Conservation (phyloP, 2,329 filamentous ascomycete genomes). For the Trichoderma brevicompactum region DNA sequence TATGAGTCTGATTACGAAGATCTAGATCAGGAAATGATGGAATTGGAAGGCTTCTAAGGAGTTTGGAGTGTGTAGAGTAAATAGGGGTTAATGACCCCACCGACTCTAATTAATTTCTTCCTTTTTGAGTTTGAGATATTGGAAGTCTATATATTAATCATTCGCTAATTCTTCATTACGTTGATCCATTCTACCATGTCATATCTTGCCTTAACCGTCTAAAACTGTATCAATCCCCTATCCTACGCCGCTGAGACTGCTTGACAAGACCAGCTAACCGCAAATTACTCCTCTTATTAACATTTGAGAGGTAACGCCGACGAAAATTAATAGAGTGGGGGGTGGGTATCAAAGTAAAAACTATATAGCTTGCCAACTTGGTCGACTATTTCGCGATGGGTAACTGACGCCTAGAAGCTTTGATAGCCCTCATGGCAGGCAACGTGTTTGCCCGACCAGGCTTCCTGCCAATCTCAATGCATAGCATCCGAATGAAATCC, state of each 20-base stretch:
- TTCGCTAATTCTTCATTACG: neutral
- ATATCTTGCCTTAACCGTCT: neutral
- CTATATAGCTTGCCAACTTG: neutral
- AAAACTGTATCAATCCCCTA: neutral
- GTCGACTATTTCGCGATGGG: conserved; percentile 10
- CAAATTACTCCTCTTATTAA: neutral
- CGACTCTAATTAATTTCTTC: neutral
- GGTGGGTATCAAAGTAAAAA: neutral
- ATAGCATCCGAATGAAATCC: conserved; percentile 90
- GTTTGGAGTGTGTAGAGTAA: neutral
- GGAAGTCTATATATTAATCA: conserved; percentile 19
- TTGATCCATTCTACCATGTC: neutral
- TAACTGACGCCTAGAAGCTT: conserved; percentile 50
- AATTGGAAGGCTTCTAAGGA: conserved; percentile 46
- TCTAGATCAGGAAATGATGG: conserved; percentile 61
- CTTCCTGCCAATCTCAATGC: conserved; percentile 80
- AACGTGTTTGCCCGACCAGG: conserved; percentile 67
- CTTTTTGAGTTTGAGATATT: neutral
- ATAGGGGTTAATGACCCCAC: neutral
- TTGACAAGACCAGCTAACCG: neutral
- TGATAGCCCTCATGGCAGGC: conserved; percentile 62
- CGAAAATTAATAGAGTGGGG: neutral
- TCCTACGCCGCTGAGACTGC: neutral
- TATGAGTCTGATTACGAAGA: conserved; percentile 59
- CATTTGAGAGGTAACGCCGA: neutral